phyloP scores from a whole-genome alignment of 768 basidiomycete genomes.

The Trametes elegans region DNA sequence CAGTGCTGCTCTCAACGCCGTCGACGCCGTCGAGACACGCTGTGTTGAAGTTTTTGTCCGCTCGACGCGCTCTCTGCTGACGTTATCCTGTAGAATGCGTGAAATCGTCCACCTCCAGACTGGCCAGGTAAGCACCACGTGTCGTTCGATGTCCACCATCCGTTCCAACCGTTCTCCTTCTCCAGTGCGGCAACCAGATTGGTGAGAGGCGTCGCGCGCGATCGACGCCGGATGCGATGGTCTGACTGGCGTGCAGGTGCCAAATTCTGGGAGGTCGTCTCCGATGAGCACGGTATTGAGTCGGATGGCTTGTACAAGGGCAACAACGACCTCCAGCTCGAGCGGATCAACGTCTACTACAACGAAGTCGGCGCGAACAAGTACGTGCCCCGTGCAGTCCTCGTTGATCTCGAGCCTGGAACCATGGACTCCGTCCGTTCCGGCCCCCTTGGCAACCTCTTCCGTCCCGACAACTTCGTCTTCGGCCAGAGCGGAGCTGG shows the following conservation, averaged over 20 bases:
- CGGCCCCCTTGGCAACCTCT: slow-evolving; percentile 85
- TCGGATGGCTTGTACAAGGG: slow-evolving; percentile 93
- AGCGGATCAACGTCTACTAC: slow-evolving; percentile 97
- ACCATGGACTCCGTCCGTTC: slow-evolving; percentile 93
- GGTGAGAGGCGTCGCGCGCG: slow-evolving; percentile 51
- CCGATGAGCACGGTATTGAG: slow-evolving; percentile 97
- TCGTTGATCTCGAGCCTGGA: slow-evolving; percentile 97
- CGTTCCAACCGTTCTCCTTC: slow-evolving; percentile 29
- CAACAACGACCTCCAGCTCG: slow-evolving; percentile 91
- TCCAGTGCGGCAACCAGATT: slow-evolving; percentile 98
- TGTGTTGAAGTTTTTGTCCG: slow-evolving; percentile 2
- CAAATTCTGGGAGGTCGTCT: slow-evolving; percentile 97
- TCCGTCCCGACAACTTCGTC: slow-evolving; percentile 98
- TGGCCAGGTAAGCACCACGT: slow-evolving; percentile 71
- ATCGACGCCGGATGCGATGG: slow-evolving; percentile 1
- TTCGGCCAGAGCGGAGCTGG: slow-evolving; percentile 98
- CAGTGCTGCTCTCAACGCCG: too few relatives aligned
- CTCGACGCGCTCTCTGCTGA: slow-evolving; percentile 18
- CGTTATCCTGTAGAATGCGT: slow-evolving; percentile 70
- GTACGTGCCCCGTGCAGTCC: slow-evolving; percentile 97
- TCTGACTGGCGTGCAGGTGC: slow-evolving; percentile 54
- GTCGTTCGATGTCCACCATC: background rate
- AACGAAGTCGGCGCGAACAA: slow-evolving; percentile 94
- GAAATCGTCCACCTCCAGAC: slow-evolving; percentile 99
- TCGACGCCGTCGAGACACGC: background rate